A percentile compares a stretch with the other conserved stretches of the same genome.
These are phyloP conservation scores for Talaromyces sp. DNA, from an alignment of 2,329 filamentous ascomycete species.

Conservation along the genomic window DNA sequence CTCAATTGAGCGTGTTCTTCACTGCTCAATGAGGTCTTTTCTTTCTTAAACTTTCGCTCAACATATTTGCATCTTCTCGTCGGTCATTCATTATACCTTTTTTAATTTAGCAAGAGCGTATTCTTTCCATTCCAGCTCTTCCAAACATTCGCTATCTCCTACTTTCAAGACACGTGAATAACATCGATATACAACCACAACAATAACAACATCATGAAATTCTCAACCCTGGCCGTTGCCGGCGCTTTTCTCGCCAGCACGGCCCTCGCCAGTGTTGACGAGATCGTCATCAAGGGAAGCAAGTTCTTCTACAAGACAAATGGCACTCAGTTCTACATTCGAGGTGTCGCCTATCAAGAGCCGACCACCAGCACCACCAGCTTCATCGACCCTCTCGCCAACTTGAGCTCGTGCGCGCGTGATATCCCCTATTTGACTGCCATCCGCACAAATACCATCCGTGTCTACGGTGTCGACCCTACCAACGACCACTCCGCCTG, in stretches of 20 bases:
- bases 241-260: constrained; percentile 51
- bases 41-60: constrained; percentile 17
- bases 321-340: constrained; percentile 78
- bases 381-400: constrained; percentile 81
- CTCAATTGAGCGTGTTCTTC: not conserved
- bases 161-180: not conserved
- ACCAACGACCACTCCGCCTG: constrained; percentile 72
- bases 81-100: constrained; percentile 6
- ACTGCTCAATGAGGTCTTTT: constrained; percentile 10
- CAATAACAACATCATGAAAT: constrained; percentile 48
- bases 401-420: constrained; percentile 68
- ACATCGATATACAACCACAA: constrained; percentile 22
- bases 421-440: constrained; percentile 78
- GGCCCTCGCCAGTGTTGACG: constrained; percentile 52
- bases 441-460: constrained; percentile 86
- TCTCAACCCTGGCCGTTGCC: constrained; percentile 45
- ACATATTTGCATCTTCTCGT: constrained; percentile 13
- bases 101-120: not conserved
- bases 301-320: constrained; percentile 90
- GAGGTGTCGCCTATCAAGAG: constrained; percentile 90
- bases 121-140: not conserved
- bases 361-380: constrained; percentile 35
- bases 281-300: constrained; percentile 59
- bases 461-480: constrained; percentile 90
- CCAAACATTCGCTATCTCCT: constrained; percentile 17